phyloP scores from a whole-genome alignment of 2,329 filamentous ascomycete genomes.

The Colletotrichum sp. region DNA sequence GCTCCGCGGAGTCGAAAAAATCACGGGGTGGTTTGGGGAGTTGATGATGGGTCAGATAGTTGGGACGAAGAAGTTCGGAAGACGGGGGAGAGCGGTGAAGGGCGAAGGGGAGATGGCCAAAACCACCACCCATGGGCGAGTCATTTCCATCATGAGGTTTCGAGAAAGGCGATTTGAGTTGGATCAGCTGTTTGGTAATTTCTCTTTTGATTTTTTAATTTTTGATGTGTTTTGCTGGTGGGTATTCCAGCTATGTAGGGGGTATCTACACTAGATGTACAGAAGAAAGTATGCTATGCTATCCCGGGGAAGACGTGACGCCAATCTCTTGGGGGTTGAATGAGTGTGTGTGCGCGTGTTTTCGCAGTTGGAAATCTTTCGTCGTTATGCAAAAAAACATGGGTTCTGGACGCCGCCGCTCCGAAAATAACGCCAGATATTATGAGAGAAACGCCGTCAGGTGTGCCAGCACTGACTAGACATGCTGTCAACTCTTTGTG shows the following conservation, averaged over 20 bases:
- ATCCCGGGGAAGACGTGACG: background rate
- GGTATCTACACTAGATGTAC: conserved; percentile 7
- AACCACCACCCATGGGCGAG: background rate
- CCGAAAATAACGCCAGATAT: background rate
- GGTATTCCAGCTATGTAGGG: background rate
- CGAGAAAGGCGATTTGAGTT: background rate
- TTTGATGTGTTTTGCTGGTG: background rate
- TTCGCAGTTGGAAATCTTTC: background rate
- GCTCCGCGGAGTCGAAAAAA: background rate
- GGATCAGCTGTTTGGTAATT: background rate
- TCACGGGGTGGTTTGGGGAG: background rate
- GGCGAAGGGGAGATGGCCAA: background rate
- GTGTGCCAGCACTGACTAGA: background rate
- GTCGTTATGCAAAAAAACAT: background rate
- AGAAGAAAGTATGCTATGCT: background rate
- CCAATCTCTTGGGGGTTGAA: background rate
- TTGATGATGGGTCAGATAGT: background rate
- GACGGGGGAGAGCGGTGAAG: background rate
- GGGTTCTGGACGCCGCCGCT: background rate
- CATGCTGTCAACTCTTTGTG: background rate
- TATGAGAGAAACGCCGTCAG: background rate
- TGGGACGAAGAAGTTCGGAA: background rate
- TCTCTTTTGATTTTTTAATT: background rate
- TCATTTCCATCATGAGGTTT: background rate
- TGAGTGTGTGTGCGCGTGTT: background rate